These are phyloP conservation scores for Penicillium tannophilum DNA, from an alignment of 495 filamentous ascomycete genomes.

Conservation along the genomic window DNA sequence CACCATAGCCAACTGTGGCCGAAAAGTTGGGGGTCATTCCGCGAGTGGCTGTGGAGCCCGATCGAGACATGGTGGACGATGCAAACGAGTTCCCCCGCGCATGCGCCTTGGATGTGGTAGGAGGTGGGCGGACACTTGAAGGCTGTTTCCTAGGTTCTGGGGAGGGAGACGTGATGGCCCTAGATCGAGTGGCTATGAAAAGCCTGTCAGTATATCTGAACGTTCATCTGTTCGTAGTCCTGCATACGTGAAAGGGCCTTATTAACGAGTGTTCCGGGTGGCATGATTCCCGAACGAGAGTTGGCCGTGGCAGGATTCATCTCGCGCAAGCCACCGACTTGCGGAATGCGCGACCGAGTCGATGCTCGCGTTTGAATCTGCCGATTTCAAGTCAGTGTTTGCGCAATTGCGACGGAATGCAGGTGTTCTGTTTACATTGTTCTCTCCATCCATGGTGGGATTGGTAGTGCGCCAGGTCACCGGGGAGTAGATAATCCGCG, in stretches of 20 bases:
- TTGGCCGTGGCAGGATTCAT: constrained; percentile 70
- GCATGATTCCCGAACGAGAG: constrained; percentile 56
- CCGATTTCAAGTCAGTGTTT: background rate
- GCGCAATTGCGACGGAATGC: constrained; percentile 13
- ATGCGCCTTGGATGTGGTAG: constrained; percentile 41
- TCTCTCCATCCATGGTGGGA: constrained; percentile 41
- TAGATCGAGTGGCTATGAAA: constrained; percentile 54
- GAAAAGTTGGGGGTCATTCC: constrained; percentile 53
- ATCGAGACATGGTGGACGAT: constrained; percentile 45
- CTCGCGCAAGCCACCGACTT: constrained; percentile 48
- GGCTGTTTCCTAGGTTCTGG: constrained; percentile 40
- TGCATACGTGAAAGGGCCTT: constrained; percentile 41
- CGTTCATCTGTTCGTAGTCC: background rate
- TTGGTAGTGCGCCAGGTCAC: constrained; percentile 29
- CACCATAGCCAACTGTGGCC: constrained; percentile 56
- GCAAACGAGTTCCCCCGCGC: constrained; percentile 46
- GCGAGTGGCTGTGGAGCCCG: constrained; percentile 52
- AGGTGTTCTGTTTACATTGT: constrained; percentile 31
- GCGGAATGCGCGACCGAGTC: constrained; percentile 41
- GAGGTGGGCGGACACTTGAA: constrained; percentile 32
- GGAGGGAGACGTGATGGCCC: constrained; percentile 50
- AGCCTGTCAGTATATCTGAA: background rate
- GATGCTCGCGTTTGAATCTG: constrained; percentile 33
- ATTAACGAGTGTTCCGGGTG: constrained; percentile 50
- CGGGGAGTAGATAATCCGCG: constrained; percentile 31